Base-by-base conservation (phyloP, 495 filamentous ascomycete species). In the Daldinia childiae region DNA sequence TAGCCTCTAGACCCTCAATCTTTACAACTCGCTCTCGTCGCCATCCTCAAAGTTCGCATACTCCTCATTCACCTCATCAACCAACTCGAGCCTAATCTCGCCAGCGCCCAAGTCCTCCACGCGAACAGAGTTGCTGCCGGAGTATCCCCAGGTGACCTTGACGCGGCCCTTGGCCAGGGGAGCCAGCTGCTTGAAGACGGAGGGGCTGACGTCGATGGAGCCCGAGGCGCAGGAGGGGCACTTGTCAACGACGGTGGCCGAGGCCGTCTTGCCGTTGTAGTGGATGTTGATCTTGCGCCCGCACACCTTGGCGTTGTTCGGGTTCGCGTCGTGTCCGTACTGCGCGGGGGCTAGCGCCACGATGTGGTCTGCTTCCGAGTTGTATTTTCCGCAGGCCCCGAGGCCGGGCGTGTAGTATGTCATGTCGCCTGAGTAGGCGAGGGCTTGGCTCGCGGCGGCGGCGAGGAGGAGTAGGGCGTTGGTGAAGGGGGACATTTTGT, bases 161-260 rank as follows among this genome's bases (percentile, higher is more conserved):
- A 66, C 65, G 45, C 83, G 77, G 38, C 83, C 83, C 60, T 66
- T 77, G 43, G 62, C 71, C 19, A 82, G 67, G 30, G 63, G 48
- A 17, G 71, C 79, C 32, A 88, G 77, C 36, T 80, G 74, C 32
- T 62, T 3, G 74, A 87, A 88, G 38, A 81, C 81, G 58, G 79
- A 73, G 60, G 82, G 76, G 58, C 82, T 82, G 34, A 83, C 82
- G 68, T 88, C 85, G 60, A 88, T 82, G 29, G 76, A 64, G 30
- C 74, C 74, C 15, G 39, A 68, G 0, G 71, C 75, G 76, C 92
- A 93, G 68, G 86, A 87, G 77, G 87, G 86, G 86, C 92, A 94
- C 83, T 92, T 91, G 85, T 94, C 92, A 43, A 87, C 87, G 54
- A 93, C 87, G n/a, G 69, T 86, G 26, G 87, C 90, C 6, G 69